phyloP scores from a whole-genome alignment of 1,139 yeast species.

The Sporopachydermia cereana region DNA sequence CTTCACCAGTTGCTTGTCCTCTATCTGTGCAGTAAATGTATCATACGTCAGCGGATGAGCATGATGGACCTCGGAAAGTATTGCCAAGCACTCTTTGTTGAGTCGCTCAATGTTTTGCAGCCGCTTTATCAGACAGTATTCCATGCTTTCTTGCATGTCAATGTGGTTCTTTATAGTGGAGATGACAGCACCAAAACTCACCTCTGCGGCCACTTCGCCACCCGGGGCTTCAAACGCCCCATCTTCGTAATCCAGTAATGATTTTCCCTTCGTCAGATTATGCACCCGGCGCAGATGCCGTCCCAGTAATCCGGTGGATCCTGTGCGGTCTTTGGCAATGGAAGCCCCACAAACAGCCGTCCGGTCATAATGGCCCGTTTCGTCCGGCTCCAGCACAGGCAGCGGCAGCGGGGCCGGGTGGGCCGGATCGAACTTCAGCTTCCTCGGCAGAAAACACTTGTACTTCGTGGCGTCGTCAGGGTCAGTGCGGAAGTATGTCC shows the following conservation, averaged over 20 bases:
- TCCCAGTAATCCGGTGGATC: constrained; percentile 2
- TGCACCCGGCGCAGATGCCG: constrained; percentile 4
- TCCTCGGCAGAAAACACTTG: constrained; percentile 2
- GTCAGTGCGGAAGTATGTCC: constrained; percentile 5
- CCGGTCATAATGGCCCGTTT: neutral
- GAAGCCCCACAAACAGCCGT: constrained; percentile 4
- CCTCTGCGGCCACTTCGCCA: neutral
- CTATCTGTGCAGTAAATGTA: neutral
- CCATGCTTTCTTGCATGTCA: constrained; percentile 5
- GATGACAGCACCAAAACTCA: neutral
- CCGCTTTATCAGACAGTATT: neutral
- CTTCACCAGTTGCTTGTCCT: neutral
- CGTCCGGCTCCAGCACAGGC: constrained; percentile 1
- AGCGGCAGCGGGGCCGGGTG: neutral
- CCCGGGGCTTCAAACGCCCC: neutral
- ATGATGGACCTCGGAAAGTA: neutral
- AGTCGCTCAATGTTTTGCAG: neutral
- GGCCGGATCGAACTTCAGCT: neutral
- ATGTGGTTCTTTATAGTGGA: neutral
- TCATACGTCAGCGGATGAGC: neutral
- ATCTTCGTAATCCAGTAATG: neutral
- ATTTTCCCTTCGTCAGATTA: neutral
- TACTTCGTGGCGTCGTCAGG: neutral
- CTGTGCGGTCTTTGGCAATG: constrained; percentile 1
- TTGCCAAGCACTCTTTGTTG: neutral